A percentile compares a stretch with the other conserved stretches of the same genome.
Evolutionary conservation across 2,329 filamentous ascomycete species (phyloP).

Genomic region (Clarireedia homoeocarpa): DNA sequence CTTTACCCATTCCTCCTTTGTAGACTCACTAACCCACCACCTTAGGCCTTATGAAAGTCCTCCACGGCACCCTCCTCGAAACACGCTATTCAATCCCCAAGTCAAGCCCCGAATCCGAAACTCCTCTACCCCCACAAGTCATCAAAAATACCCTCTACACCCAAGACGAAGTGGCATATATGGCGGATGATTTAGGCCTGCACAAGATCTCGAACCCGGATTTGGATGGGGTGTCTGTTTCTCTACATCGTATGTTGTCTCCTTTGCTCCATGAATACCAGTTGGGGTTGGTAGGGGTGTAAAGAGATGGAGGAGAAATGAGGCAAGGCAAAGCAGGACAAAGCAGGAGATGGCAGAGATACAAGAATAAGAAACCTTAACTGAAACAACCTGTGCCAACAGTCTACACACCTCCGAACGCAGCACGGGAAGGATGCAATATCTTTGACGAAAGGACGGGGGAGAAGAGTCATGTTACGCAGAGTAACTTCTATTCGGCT

Average conservation of each 20-base stretch:
- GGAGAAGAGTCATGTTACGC: slow-evolving; percentile 60
- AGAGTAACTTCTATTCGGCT: slow-evolving; percentile 64
- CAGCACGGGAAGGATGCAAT: slow-evolving; percentile 72
- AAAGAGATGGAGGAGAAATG: no score
- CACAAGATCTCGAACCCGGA: slow-evolving; percentile 76
- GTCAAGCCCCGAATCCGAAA: slow-evolving; percentile 41
- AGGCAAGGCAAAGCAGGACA: neutral
- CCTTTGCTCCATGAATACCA: neutral
- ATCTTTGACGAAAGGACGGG: slow-evolving; percentile 75
- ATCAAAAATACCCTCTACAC: slow-evolving; percentile 61
- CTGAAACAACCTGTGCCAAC: slow-evolving; percentile 1
- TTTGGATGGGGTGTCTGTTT: slow-evolving; percentile 66
- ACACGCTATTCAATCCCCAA: slow-evolving; percentile 46
- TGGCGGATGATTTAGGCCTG: slow-evolving; percentile 82
- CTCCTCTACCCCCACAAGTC: slow-evolving; percentile 46
- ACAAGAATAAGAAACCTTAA: neutral
- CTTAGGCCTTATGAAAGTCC: slow-evolving; percentile 64
- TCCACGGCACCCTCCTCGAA: slow-evolving; percentile 72
- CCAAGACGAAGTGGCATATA: slow-evolving; percentile 75
- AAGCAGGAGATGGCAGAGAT: neutral
- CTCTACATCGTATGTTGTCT: slow-evolving; percentile 60
- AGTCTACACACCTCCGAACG: slow-evolving; percentile 86
- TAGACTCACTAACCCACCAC: no score
- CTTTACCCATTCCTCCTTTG: no score
- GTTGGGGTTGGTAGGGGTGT: no score